A percentile compares a stretch with the other conserved stretches of the same genome.
phyloP scores from a whole-genome alignment of 2,329 filamentous ascomycete species.

The Diaporthe eres region DNA sequence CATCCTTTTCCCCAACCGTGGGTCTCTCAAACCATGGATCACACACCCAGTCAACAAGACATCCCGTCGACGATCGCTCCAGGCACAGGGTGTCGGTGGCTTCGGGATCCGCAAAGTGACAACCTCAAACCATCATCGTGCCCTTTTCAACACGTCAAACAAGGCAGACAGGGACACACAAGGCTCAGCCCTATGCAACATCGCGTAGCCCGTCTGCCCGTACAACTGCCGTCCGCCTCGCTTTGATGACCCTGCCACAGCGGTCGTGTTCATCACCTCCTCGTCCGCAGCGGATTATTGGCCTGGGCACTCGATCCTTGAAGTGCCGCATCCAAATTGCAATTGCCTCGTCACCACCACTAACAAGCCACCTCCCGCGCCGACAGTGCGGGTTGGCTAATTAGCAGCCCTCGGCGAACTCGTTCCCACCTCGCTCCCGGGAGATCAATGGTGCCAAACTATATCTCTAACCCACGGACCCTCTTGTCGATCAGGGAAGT shows the following conservation, averaged over 20 bases:
- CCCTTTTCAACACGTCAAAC: slow-evolving; percentile 1
- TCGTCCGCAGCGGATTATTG: too few relatives aligned
- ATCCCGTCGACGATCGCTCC: neutral
- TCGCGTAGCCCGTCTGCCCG: neutral
- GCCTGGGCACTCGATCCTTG: neutral
- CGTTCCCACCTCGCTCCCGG: slow-evolving; percentile 13
- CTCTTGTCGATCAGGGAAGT: slow-evolving; percentile 2
- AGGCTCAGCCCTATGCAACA: slow-evolving; percentile 8
- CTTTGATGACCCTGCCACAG: neutral
- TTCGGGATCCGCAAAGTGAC: slow-evolving; percentile 15
- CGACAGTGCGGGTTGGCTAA: neutral
- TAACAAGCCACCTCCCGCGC: neutral
- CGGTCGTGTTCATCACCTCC: neutral
- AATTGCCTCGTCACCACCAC: neutral
- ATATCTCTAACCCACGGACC: slow-evolving; percentile 28
- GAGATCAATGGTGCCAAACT: slow-evolving; percentile 24
- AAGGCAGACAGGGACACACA: neutral
- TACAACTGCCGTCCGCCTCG: neutral
- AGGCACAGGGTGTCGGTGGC: slow-evolving; percentile 6
- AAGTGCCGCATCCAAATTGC: neutral
- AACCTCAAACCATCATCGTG: slow-evolving; percentile 4
- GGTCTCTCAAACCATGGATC: neutral
- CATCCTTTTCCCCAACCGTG: slow-evolving; percentile 3
- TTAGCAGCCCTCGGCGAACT: neutral
- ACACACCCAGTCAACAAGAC: neutral